Conservation (phyloP, 768 basidiomycete genomes). For the Xerocomus potaroensis region DNA sequence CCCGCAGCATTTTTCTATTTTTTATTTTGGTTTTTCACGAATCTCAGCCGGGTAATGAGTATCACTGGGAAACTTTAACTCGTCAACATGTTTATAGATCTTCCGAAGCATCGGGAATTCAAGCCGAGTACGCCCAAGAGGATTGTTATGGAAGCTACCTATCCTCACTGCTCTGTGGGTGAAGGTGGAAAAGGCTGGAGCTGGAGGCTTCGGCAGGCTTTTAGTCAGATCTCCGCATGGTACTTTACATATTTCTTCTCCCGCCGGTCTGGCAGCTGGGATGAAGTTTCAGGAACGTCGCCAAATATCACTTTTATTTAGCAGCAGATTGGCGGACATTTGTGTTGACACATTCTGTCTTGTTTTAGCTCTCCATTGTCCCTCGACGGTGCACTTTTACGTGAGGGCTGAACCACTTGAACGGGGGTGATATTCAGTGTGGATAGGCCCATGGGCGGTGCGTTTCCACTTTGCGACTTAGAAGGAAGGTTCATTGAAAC, state of each 20-base stretch:
- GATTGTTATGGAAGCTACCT: slow-evolving; percentile 27
- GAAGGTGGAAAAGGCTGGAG: slow-evolving; percentile 13
- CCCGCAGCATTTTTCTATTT: no score
- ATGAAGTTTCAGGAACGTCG: slow-evolving; percentile 21
- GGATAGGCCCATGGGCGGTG: slow-evolving; percentile 10
- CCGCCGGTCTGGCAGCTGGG: slow-evolving; percentile 20
- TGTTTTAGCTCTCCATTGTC: slow-evolving; percentile 16
- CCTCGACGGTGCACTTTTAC: slow-evolving; percentile 20
- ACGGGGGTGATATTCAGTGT: slow-evolving; percentile 11
- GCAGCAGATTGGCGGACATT: slow-evolving; percentile 21
- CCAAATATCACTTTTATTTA: slow-evolving; percentile 18
- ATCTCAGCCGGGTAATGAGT: slow-evolving; percentile 1
- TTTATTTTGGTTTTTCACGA: no score
- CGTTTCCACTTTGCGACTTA: slow-evolving; percentile 13
- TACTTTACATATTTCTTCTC: slow-evolving; percentile 16
- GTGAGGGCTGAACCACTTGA: slow-evolving; percentile 14
- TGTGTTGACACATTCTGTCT: slow-evolving; percentile 18
- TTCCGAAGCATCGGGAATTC: slow-evolving; percentile 10
- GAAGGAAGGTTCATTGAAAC: slow-evolving; percentile 20
- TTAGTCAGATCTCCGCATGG: slow-evolving; percentile 20
- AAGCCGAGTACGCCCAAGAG: slow-evolving; percentile 14
- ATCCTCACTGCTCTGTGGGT: slow-evolving; percentile 6
- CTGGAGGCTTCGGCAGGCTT: slow-evolving; percentile 8
- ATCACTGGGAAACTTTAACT: neutral
- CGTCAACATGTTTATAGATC: slow-evolving; percentile 11